These are phyloP conservation scores for Penicillium freii DNA, from an alignment of 2,329 filamentous ascomycete species.

Conservation along the genomic window DNA sequence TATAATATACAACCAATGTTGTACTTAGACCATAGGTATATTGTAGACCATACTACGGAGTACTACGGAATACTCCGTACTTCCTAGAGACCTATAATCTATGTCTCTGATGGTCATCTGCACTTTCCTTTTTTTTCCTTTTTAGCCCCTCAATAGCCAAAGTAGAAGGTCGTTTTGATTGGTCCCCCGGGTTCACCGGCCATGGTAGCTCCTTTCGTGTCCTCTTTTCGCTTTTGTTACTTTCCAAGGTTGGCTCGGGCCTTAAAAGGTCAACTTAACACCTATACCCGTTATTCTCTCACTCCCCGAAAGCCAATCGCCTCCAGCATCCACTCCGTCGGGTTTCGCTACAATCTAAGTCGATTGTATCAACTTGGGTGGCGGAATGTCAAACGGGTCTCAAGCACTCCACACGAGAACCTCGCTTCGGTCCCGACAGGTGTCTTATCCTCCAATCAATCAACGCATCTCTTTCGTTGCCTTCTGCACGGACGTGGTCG, in stretches of 20 bases:
- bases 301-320: constrained; percentile 10
- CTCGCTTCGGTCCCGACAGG: neutral
- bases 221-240: neutral
- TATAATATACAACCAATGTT: neutral
- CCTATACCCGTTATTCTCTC: neutral
- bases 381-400: neutral
- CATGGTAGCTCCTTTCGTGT: neutral
- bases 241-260: neutral
- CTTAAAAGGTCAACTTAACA: neutral
- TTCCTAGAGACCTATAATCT: neutral
- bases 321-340: constrained; percentile 7
- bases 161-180: neutral
- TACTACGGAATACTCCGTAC: neutral
- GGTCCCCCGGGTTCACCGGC: neutral
- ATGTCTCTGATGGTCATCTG: constrained; percentile 7
- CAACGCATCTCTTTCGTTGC: neutral
- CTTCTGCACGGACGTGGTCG: constrained; percentile 13
- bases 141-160: constrained; percentile 3
- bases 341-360: neutral
- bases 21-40: neutral
- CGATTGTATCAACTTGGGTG: neutral
- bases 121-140: neutral
- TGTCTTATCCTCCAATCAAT: constrained; percentile 6
- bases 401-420: constrained; percentile 1
- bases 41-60: neutral